Conservation (phyloP, 345 rosid species). For the Eutrema heterophyllum region DNA sequence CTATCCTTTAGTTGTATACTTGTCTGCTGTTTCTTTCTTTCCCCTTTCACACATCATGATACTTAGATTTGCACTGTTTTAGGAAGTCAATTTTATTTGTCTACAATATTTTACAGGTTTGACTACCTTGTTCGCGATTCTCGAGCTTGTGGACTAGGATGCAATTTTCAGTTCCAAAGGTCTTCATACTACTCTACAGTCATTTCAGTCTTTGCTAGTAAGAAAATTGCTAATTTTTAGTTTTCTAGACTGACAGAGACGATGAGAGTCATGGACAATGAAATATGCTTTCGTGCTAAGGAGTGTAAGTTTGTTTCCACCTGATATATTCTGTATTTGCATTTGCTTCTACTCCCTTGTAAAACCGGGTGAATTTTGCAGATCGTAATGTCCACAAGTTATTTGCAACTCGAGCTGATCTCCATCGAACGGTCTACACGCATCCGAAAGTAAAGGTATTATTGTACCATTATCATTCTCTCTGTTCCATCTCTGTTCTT, state of each 20-base stretch:
- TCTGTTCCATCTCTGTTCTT: background rate
- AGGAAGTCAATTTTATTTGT: background rate
- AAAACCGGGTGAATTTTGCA: slow-evolving; percentile 32
- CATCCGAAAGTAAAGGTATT: slow-evolving; percentile 97
- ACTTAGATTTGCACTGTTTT: background rate
- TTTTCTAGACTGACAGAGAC: slow-evolving; percentile 77
- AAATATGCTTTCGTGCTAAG: slow-evolving; percentile 92
- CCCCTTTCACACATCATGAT: background rate
- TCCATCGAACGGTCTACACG: slow-evolving; percentile 82
- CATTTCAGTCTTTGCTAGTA: background rate
- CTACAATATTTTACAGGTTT: slow-evolving; percentile 45
- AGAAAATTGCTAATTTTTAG: slow-evolving; percentile 14
- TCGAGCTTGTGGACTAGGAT: slow-evolving; percentile 91
- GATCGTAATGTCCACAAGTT: slow-evolving; percentile 80
- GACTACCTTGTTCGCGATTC: slow-evolving; percentile 91
- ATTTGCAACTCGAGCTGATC: slow-evolving; percentile 90
- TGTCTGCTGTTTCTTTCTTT: slow-evolving; percentile 10
- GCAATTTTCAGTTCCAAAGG: slow-evolving; percentile 82
- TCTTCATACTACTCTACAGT: slow-evolving; percentile 28
- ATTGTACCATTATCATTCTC: background rate
- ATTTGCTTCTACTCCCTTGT: background rate
- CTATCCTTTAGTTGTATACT: background rate
- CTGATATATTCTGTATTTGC: slow-evolving; percentile 1
- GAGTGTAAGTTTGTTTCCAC: slow-evolving; percentile 61
- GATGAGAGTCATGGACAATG: slow-evolving; percentile 83